These are phyloP conservation scores for Amborella trichopoda DNA, from an alignment of 164 flowering plant genomes.

Conservation along the genomic window DNA sequence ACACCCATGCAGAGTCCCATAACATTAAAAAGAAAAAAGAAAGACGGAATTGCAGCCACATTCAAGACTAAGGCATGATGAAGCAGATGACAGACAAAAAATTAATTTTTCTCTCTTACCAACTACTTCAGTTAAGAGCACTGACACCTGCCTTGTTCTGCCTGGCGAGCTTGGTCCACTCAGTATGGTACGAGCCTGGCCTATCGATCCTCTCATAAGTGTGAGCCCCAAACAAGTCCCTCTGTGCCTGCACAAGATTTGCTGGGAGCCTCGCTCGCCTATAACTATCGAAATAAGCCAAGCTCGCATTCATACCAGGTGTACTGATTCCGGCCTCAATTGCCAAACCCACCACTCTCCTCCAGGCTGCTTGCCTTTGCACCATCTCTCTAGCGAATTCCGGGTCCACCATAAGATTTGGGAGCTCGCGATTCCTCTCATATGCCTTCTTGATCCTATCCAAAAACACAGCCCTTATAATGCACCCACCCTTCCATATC, in stretches of 20 bases:
- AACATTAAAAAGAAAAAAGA: too few relatives aligned
- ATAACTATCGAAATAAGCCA: slow-evolving; percentile 29
- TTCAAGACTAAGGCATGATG: too few relatives aligned
- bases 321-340: slow-evolving; percentile 28
- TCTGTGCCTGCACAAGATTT: slow-evolving; percentile 37
- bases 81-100: too few relatives aligned
- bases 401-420: slow-evolving; percentile 30
- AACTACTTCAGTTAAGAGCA: slow-evolving; percentile 3
- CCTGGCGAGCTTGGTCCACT: slow-evolving; percentile 65
- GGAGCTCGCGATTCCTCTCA: slow-evolving; percentile 26
- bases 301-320: slow-evolving; percentile 37
- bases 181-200: slow-evolving; percentile 21
- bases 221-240: slow-evolving; percentile 36
- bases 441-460: slow-evolving; percentile 34
- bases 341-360: slow-evolving; percentile 29
- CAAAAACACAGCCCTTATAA: slow-evolving; percentile 33
- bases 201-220: slow-evolving; percentile 31
- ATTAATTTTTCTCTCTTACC: too few relatives aligned
- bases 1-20: too few relatives aligned
- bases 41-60: too few relatives aligned
- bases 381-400: slow-evolving; percentile 39
- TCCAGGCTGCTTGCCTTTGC: slow-evolving; percentile 34
- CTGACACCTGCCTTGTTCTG: slow-evolving; percentile 3
- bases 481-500: slow-evolving; percentile 42
- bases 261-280: slow-evolving; percentile 32